Base-by-base conservation (phyloP, 805 yeast species). In the Saturnispora bothae region DNA sequence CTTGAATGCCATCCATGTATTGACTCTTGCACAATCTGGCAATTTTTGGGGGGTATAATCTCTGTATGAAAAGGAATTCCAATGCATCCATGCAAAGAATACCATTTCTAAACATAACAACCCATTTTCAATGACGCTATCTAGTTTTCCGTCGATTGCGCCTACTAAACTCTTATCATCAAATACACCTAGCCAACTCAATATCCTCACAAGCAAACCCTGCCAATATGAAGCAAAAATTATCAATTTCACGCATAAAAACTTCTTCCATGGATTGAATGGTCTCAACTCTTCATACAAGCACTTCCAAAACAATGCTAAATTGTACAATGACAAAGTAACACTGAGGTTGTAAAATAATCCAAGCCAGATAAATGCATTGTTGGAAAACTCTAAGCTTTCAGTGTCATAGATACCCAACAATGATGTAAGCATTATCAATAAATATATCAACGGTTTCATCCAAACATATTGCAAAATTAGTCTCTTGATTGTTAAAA, bases 221-320 rank as follows among this genome's bases (percentile, higher is more conserved):
- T 92, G 98, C 99, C 99, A 92, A 56, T 86, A 92, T n/a, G 95
- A 83, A 18, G 96, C 97, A 66, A 92, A 92, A 34, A 92, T 88
- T 39, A 92, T 85, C 45, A 86, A 68, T 53, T 92, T 92, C 33
- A 92, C 95, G 61, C 96, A 86, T 28, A 92, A 56, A 56, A 92
- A 92, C 60, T 88, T 88, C 9, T 94, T 86, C 72, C 92, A 77
- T 3, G 97, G 97, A 39, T 83, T 72, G 62, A 79, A 88, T 2
- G 79, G 82, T 38, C 64, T 69, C 47, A 92, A 66, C 49, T 88
- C 96, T 2, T 53, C 54, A 61, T 82, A 77, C n/a, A 92, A 64
- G 48, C 94, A 83, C 53, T 76, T 79, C 98, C 98, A 92, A 57
- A 92, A 92, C 36, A 86, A 62, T 0, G 95, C 96, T 46, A 92